Base-by-base conservation (phyloP, 345 rosid genomes). In the Limnanthes douglasii region DNA sequence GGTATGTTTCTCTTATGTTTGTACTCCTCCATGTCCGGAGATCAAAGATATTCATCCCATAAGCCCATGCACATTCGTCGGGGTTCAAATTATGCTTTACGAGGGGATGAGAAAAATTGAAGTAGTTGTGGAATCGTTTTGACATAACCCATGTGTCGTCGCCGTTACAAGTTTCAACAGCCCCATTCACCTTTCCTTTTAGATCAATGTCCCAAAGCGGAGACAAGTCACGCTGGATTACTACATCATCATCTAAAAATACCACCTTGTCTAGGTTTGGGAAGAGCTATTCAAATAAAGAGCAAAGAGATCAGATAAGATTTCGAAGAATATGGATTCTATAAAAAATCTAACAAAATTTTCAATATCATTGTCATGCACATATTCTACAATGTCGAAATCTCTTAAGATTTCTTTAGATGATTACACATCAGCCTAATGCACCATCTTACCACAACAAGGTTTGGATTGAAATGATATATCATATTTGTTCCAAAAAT, bases 131-230 rank as follows among this genome's bases (percentile, higher is more conserved):
- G 64, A 92, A 75, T 48, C 56, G 93, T 64, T 92, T 92, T 37
- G 94, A 81, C 99, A 92, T 92, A 40, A 92, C 99, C 96, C 95
- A 85, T 45, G 75, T 76, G 52, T 85, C 99, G 43, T 81, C 95
- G 28, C 99, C 99, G 48, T 60, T 68, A 64, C 99, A 92, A 18
- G 99, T 92, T 70, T 92, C 96, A 47, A 92, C 95, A 32, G 96
- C 99, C 35, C 99, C 99, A 49, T 92, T 92, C 43, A 85, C 94
- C 65, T 81, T 86, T 45, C 95, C 99, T 30, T 51, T 45, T 25
- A 92, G 85, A 50, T 92, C 90, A 45, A 85, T 41, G 41, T 92
- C 90, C 93, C 94, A 92, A 29, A 92, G 93, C 25, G 86, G 90
- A 47, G 90, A 65, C 39, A 92, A 59, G 70, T 92, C 96, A 39